phyloP scores from a whole-genome alignment of 768 basidiomycete species.

The Naematelia aurantialba region DNA sequence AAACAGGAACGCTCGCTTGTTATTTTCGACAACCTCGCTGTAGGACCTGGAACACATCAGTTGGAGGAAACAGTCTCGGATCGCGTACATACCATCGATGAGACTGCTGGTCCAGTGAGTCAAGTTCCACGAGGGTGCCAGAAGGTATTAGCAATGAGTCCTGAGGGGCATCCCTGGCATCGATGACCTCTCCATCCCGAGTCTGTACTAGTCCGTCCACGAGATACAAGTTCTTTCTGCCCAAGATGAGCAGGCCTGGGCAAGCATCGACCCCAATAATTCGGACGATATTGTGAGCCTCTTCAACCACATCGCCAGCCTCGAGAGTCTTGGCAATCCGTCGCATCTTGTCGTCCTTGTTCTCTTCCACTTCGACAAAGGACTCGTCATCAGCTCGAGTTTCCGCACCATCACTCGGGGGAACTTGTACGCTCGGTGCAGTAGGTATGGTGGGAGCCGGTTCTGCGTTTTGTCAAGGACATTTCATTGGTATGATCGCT shows the following conservation, averaged over 20 bases:
- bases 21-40: constrained; percentile 69
- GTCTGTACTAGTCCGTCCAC: constrained; percentile 83
- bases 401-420: constrained; percentile 6
- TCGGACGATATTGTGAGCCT: constrained; percentile 67
- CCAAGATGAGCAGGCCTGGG: constrained; percentile 83
- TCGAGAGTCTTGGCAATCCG: constrained; percentile 81
- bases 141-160: constrained; percentile 72
- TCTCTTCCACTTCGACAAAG: constrained; percentile 68
- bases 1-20: constrained; percentile 81
- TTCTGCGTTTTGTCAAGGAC: constrained; percentile 13
- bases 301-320: constrained; percentile 84
- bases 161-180: constrained; percentile 77
- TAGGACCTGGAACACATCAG: constrained; percentile 63
- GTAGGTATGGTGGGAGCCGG: constrained; percentile 4
- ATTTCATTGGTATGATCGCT: background rate
- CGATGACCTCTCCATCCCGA: constrained; percentile 81
- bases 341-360: constrained; percentile 68
- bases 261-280: constrained; percentile 88
- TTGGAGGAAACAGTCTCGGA: background rate
- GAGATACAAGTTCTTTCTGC: constrained; percentile 80
- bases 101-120: constrained; percentile 68
- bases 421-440: constrained; percentile 3
- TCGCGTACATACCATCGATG: constrained; percentile 65
- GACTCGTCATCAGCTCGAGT: constrained; percentile 28
- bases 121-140: constrained; percentile 74